Conservation (phyloP, 2,329 filamentous ascomycete genomes). For the Fusarium equiseti region DNA sequence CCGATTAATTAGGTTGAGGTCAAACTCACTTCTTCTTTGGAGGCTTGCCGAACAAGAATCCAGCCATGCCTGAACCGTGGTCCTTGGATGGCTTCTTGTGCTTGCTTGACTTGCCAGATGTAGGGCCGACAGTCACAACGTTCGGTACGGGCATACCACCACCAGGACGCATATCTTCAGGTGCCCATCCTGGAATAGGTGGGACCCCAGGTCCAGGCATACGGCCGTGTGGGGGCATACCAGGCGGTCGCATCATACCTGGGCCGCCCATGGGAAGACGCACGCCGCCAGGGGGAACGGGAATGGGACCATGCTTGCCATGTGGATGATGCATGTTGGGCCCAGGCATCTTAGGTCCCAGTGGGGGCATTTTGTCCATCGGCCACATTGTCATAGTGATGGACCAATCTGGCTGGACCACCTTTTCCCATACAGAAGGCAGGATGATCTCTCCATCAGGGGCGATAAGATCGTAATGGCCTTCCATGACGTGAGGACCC, state of each 20-base stretch:
- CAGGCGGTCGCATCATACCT: conserved; percentile 27
- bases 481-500: conserved; percentile 79
- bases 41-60: conserved; percentile 49
- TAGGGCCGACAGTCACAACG: conserved; percentile 42
- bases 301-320: conserved; percentile 30
- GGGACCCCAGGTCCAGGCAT: conserved; percentile 27
- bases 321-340: conserved; percentile 19
- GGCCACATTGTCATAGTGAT: conserved; percentile 72
- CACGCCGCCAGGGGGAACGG: conserved; percentile 1
- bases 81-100: conserved; percentile 41
- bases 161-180: conserved; percentile 7
- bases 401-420: conserved; percentile 76
- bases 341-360: conserved; percentile 41
- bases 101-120: conserved; percentile 35
- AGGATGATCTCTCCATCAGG: conserved; percentile 87
- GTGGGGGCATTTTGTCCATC: conserved; percentile 58
- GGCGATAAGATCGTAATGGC: conserved; percentile 83
- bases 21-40: conserved; percentile 50
- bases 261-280: conserved; percentile 7
- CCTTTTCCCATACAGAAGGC: conserved; percentile 81
- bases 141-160: conserved; percentile 27
- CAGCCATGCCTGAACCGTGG: conserved; percentile 33
- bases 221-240: conserved; percentile 11
- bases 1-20: not conserved
- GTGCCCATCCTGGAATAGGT: conserved; percentile 42